These are phyloP conservation scores for Didymella keratinophila DNA, from an alignment of 2,329 filamentous ascomycete genomes.

Conservation along the genomic window DNA sequence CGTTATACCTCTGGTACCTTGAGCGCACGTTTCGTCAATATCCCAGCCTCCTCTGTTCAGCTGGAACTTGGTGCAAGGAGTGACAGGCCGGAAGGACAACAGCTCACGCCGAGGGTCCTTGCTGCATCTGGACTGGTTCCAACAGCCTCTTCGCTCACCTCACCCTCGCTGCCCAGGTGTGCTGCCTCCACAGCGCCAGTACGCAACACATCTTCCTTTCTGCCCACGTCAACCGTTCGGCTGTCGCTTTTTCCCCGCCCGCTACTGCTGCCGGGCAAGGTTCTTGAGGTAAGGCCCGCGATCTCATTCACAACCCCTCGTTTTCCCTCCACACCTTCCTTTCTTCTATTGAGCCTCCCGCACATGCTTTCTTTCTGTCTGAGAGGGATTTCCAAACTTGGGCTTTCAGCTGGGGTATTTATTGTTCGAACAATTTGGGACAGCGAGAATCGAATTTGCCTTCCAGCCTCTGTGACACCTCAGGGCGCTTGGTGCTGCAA, in stretches of 20 bases:
- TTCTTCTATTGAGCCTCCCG: constrained; percentile 1
- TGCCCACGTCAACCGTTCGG: constrained; percentile 35
- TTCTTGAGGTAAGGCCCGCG: constrained; percentile 40
- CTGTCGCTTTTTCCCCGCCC: constrained; percentile 37
- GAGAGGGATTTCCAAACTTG: constrained; percentile 7
- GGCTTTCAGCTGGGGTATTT: constrained; percentile 17
- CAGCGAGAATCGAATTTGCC: constrained; percentile 18
- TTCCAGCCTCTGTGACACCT: constrained; percentile 34
- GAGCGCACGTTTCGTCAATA: constrained; percentile 13
- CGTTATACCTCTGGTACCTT: constrained; percentile 17
- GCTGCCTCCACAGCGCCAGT: constrained; percentile 40
- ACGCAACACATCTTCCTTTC: constrained; percentile 36
- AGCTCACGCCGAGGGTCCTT: constrained; percentile 28
- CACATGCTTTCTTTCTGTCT: constrained; percentile 19
- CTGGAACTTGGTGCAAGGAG: constrained; percentile 22
- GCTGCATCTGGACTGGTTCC: constrained; percentile 31
- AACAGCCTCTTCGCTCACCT: constrained; percentile 27
- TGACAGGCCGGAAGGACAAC: constrained; percentile 17
- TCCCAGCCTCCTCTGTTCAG: constrained; percentile 19
- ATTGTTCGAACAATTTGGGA: constrained; percentile 14
- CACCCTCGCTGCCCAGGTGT: constrained; percentile 32
- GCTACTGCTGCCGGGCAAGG: constrained; percentile 32
- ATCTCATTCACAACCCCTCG: constrained; percentile 23
- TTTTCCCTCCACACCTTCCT: constrained; percentile 25
- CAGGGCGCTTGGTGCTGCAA: constrained; percentile 37